phyloP scores from a whole-genome alignment of 345 rosid species.

The Lagerstroemia speciosa region DNA sequence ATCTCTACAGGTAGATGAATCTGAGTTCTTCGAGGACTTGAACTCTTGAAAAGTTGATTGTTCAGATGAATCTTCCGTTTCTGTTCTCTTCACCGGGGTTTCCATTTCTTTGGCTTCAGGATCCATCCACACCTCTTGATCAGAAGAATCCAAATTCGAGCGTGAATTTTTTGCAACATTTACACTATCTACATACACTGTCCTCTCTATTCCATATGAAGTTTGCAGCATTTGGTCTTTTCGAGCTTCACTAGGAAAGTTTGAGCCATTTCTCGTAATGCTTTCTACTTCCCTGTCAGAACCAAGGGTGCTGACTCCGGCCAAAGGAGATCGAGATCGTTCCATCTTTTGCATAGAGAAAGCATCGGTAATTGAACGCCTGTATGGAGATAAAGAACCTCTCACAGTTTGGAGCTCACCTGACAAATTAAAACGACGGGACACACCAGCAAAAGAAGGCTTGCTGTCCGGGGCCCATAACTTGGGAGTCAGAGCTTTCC shows the following conservation, averaged over 20 bases:
- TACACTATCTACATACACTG: conserved; percentile 53
- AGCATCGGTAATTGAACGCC: conserved; percentile 28
- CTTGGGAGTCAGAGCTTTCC: not conserved
- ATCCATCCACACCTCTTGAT: conserved; percentile 14
- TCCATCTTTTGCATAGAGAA: conserved; percentile 48
- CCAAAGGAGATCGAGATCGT: conserved; percentile 44
- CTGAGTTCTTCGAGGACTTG: conserved; percentile 14
- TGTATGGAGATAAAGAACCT: conserved; percentile 16
- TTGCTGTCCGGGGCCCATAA: not conserved
- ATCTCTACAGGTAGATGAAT: not conserved
- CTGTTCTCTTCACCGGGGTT: conserved; percentile 15
- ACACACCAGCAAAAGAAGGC: not conserved
- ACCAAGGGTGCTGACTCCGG: conserved; percentile 36
- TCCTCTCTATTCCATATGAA: conserved; percentile 32
- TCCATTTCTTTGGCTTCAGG: conserved; percentile 10
- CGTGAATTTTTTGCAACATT: conserved; percentile 21
- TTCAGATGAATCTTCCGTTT: conserved; percentile 3
- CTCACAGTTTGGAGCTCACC: conserved; percentile 6
- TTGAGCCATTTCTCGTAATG: conserved; percentile 29
- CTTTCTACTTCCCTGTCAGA: conserved; percentile 50
- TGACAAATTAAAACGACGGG: not conserved
- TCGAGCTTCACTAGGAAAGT: conserved; percentile 7
- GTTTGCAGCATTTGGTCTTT: not conserved
- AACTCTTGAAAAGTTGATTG: conserved; percentile 17
- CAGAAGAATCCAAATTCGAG: conserved; percentile 22